Conservation (phyloP, 1,139 yeast species). For the Kodamaea arcana region DNA sequence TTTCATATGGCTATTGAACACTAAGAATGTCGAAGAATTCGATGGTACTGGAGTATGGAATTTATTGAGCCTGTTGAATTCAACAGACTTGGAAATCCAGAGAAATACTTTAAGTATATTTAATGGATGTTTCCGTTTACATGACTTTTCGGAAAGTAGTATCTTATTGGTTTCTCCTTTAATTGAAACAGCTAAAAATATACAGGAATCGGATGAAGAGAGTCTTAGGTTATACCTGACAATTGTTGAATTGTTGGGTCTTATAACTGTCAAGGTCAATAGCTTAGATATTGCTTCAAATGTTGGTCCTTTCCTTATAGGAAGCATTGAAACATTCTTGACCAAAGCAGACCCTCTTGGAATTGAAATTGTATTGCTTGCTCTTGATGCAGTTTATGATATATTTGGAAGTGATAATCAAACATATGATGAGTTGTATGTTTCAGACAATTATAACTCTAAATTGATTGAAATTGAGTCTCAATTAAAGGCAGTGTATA, state of each 20-base stretch:
- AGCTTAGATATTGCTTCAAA: constrained; percentile 42
- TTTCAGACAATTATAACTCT: constrained; percentile 32
- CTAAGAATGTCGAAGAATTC: constrained; percentile 33
- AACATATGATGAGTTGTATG: constrained; percentile 51
- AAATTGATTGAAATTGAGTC: constrained; percentile 45
- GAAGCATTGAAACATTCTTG: constrained; percentile 20
- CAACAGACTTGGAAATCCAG: constrained; percentile 27
- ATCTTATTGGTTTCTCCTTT: constrained; percentile 32
- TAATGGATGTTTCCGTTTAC: constrained; percentile 43
- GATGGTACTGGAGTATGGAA: constrained; percentile 36
- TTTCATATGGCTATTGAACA: constrained; percentile 50
- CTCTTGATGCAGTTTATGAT: constrained; percentile 66
- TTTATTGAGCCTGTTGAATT: constrained; percentile 15
- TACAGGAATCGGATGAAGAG: constrained; percentile 11
- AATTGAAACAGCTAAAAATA: constrained; percentile 16
- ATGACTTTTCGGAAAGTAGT: constrained; percentile 3
- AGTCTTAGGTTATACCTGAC: constrained; percentile 25
- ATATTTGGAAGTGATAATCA: constrained; percentile 67
- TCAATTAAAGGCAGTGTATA: constrained; percentile 49
- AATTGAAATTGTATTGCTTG: constrained; percentile 49
- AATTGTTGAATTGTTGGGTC: constrained; percentile 51
- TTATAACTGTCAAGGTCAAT: constrained; percentile 48
- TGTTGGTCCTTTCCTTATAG: constrained; percentile 46
- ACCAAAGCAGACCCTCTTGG: constrained; percentile 18
- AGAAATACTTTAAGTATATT: constrained; percentile 52